Base-by-base conservation (phyloP, 352 stramenopile genomes). In the Phytophthora niederhauseri region DNA sequence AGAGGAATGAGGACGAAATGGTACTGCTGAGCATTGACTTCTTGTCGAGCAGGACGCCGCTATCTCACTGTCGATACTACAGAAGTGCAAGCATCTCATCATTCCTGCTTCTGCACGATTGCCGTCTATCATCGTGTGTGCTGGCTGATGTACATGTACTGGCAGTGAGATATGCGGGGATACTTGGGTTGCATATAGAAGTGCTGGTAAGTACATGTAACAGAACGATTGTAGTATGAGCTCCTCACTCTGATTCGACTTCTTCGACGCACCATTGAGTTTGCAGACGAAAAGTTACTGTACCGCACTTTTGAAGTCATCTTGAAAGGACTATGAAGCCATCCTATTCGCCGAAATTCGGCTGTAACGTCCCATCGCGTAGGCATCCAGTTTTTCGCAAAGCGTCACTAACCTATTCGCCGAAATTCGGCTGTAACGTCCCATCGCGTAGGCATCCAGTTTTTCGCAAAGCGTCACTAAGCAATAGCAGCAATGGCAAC, bases 401-500 rank as follows among this genome's bases (percentile, higher is more conserved):
- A 61, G 22, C 46, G 58, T 58, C 51, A 55, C 65, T 30, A n/a
- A n/a, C 12, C 36, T 43, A 50, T 50, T 26, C n/a, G 43, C n/a
- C 6, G 20, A 52, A 52, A 52, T 17, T 15, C 46, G 0, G 17
- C 15, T 48, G 14, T 48, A 48, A 43, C 36, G 36, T n/a, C 46
- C 26, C 30, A 70, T 64, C 48, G 63, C 20, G 45, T 48, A 19
- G 49, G 30, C 22, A 64, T 58, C 19, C 66, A 66, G 66, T 68
- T 69, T 19, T 20, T 19, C 20, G 26, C 52, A 15, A 61, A 61
- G 22, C 46, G 58, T 58, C 51, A 55, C 65, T 30, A n/a, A n/a
- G n/a, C n/a, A n/a, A n/a, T n/a, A 30, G n/a, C 2, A 50, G 20
- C 6, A 8, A 26, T 26, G 3, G 14, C 36, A 43, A 43, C 11